Percentiles rank a stretch among this genome's conserved stretches.
phyloP scores from a whole-genome alignment of 768 basidiomycete species.

The Piloderma croceum region DNA sequence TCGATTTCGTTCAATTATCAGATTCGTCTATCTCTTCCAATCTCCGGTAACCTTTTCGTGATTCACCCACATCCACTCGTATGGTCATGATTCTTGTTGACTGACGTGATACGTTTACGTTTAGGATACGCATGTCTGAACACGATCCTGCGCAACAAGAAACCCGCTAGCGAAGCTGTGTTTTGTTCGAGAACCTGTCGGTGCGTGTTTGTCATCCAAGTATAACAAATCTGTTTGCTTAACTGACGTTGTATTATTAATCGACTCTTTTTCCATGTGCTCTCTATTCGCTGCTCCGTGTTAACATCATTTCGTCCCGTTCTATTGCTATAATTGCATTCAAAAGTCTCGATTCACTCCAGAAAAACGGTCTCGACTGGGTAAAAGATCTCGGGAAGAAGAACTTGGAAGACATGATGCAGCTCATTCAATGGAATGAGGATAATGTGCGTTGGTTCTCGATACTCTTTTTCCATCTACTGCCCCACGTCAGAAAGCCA shows the following conservation, averaged over 20 bases:
- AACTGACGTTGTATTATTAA: constrained; percentile 1
- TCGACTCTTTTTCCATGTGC: no score
- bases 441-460: constrained; percentile 60
- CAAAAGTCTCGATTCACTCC: constrained; percentile 66
- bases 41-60: neutral
- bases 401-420: constrained; percentile 67
- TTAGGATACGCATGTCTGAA: constrained; percentile 85
- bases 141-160: constrained; percentile 68
- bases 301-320: no score
- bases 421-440: constrained; percentile 89
- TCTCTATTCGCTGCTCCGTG: no score
- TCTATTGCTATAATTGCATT: constrained; percentile 7
- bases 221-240: no score
- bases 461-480: neutral
- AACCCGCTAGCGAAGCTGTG: constrained; percentile 56
- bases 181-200: constrained; percentile 75
- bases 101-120: constrained; percentile 12
- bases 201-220: constrained; percentile 30
- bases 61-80: neutral
- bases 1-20: constrained; percentile 8
- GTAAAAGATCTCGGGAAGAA: constrained; percentile 75
- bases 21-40: neutral
- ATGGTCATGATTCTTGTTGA: neutral
- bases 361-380: constrained; percentile 75
- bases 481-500: constrained; percentile 1